Conservation (phyloP, 2,329 filamentous ascomycete genomes). For the Salinomyces thailandicus region DNA sequence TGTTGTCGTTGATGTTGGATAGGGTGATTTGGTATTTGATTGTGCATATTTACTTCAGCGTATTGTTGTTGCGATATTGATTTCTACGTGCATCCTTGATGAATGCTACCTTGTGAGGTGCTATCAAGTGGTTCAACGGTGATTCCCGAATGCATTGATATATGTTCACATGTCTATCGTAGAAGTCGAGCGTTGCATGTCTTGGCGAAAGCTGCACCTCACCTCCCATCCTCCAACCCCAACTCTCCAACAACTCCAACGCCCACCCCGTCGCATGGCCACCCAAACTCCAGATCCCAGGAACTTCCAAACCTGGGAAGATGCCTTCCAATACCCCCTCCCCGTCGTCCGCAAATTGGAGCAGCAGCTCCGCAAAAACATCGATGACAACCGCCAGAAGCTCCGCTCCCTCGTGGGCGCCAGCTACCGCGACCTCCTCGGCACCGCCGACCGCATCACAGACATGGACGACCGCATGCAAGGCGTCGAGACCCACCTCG, state of each 20-base stretch:
- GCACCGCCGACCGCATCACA: constrained; percentile 88
- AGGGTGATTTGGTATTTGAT: too few species aligned
- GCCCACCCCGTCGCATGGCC: neutral
- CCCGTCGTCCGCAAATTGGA: constrained; percentile 53
- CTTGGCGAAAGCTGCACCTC: neutral
- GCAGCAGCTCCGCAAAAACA: constrained; percentile 52
- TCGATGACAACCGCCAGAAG: constrained; percentile 54
- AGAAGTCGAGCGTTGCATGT: neutral
- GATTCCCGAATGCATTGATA: too few species aligned
- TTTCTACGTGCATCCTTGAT: too few species aligned
- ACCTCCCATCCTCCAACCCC: too few species aligned
- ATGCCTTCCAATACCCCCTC: constrained; percentile 57
- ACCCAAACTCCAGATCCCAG: constrained; percentile 45
- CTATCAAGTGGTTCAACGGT: too few species aligned
- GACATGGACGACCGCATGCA: constrained; percentile 74
- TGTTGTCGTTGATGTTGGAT: too few species aligned
- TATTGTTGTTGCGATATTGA: too few species aligned
- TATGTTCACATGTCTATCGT: neutral
- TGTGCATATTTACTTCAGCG: too few species aligned
- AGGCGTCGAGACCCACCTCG: constrained; percentile 59
- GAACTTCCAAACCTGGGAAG: constrained; percentile 51
- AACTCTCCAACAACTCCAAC: neutral
- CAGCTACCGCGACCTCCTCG: constrained; percentile 78
- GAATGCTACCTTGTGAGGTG: too few species aligned
- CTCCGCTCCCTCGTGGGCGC: constrained; percentile 55